Conservation (phyloP, 2,329 filamentous ascomycete species). For the Aspergillus pseudoterreus region DNA sequence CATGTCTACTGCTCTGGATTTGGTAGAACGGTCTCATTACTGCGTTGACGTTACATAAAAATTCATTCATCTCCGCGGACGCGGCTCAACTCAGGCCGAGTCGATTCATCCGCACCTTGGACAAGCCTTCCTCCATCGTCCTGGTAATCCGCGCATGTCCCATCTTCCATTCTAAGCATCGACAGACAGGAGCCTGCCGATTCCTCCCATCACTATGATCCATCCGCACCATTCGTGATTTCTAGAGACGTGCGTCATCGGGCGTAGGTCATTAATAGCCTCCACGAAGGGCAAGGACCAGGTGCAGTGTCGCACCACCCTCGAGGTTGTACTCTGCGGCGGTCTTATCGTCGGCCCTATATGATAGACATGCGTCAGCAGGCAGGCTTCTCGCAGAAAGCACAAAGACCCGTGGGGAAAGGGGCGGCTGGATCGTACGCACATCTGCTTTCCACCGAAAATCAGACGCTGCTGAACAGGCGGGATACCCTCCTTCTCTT, state of each 20-base stretch:
- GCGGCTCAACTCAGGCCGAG: not conserved
- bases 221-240: not conserved
- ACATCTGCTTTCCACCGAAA: constrained; percentile 98
- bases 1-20: not conserved
- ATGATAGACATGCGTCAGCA: constrained; percentile 4
- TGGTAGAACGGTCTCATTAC: constrained; percentile 4
- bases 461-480: constrained; percentile 95
- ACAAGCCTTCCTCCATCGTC: not conserved
- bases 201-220: too few relatives aligned
- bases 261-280: constrained; percentile 42
- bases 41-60: constrained; percentile 5
- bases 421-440: constrained; percentile 47
- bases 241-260: not conserved
- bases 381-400: not conserved
- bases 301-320: constrained; percentile 87
- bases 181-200: not conserved
- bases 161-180: not conserved
- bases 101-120: too few relatives aligned
- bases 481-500: constrained; percentile 98
- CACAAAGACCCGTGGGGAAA: not conserved
- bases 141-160: not conserved
- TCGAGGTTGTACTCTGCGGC: constrained; percentile 86
- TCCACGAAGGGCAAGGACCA: constrained; percentile 90
- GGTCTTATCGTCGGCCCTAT: constrained; percentile 90
- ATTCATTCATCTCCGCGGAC: not conserved